Base-by-base conservation (phyloP, 495 filamentous ascomycete species). In the Opeltia flavorubescens region DNA sequence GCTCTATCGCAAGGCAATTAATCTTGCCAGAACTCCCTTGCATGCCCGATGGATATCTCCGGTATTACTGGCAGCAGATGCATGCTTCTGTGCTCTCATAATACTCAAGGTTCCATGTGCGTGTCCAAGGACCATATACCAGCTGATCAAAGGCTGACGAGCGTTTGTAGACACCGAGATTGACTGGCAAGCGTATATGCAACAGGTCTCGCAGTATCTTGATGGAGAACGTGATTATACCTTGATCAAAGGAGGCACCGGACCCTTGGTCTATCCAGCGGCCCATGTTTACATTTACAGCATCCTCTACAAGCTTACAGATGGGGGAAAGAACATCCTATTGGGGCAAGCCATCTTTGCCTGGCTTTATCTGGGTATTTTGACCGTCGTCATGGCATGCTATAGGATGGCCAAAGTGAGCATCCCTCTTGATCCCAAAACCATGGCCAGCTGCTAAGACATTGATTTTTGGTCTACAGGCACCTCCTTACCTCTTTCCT, bases 101-200 rank as follows among this genome's bases (percentile, higher is more conserved):
- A 86, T 96, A 48, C 76, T 75, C 73, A 91, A 81, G 57, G 74
- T 95, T 44, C 78, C 89, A 31, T 98, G 89, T 95, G 69, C 66
- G 81, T 27, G 31, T 26, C 12, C 12, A 27, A 23, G 26, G 36
- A 29, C 29, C 26, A 39, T 4, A 23, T 33, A 20, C 11, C 7
- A 21, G 17, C 7, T 13, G 21, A 11, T 0, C 34, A 27, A 49
- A 44, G 55, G 53, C 13, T 44, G 31, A 49, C 24, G 24, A 33
- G 31, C 20, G 11, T 6, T 33, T 41, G 24, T 55, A 96, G 91
- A 98, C 62, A 98, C 91, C 35, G 91, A 98, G 61, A 98, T 98
- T 57, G 91, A 98, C 64, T 98, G 91, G 91, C 73, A 69, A 44
- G 86, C 89, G 1, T 98, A 98, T 62, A 96, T 96, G 89, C 73